These are phyloP conservation scores for Xanthoconium stramineum DNA, from an alignment of 768 basidiomycete species.

Conservation along the genomic window DNA sequence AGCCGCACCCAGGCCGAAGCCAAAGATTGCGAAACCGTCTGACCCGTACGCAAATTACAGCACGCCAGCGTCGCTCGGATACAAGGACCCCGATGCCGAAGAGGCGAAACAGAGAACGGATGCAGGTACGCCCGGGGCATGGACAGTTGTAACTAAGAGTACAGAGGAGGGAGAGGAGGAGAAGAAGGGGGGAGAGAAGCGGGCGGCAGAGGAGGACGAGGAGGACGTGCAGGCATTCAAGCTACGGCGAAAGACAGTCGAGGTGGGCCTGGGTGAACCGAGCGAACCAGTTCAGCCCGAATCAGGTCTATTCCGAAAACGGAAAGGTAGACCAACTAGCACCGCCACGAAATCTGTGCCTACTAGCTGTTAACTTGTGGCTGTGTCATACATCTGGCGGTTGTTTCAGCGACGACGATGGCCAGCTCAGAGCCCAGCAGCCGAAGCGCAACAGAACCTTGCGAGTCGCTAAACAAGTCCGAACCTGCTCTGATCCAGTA, in stretches of 20 bases:
- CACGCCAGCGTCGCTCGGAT: constrained; percentile 82
- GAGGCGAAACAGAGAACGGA: constrained; percentile 57
- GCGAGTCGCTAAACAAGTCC: background rate
- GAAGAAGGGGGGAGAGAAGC: constrained; percentile 31
- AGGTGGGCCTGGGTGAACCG: constrained; percentile 55
- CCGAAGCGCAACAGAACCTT: background rate
- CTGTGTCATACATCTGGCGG: background rate
- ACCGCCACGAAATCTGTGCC: background rate
- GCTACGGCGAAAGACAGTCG: constrained; percentile 59
- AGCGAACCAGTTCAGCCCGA: constrained; percentile 8
- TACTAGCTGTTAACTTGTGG: background rate
- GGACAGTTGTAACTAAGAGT: constrained; percentile 56
- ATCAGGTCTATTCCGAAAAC: constrained; percentile 20
- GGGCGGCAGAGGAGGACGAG: constrained; percentile 45
- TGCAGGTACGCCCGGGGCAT: constrained; percentile 74
- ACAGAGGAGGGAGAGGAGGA: constrained; percentile 10
- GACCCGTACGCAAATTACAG: constrained; percentile 83
- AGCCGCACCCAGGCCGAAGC: constrained; percentile 31
- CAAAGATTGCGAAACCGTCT: constrained; percentile 50
- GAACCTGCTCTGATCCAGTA: constrained; percentile 40
- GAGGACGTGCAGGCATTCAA: constrained; percentile 58
- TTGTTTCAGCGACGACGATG: background rate
- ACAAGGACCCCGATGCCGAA: constrained; percentile 72
- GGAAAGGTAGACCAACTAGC: constrained; percentile 2
- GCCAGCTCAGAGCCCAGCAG: background rate